These are phyloP conservation scores for Penicillium crystallinum DNA, from an alignment of 495 filamentous ascomycete species.

Conservation along the genomic window DNA sequence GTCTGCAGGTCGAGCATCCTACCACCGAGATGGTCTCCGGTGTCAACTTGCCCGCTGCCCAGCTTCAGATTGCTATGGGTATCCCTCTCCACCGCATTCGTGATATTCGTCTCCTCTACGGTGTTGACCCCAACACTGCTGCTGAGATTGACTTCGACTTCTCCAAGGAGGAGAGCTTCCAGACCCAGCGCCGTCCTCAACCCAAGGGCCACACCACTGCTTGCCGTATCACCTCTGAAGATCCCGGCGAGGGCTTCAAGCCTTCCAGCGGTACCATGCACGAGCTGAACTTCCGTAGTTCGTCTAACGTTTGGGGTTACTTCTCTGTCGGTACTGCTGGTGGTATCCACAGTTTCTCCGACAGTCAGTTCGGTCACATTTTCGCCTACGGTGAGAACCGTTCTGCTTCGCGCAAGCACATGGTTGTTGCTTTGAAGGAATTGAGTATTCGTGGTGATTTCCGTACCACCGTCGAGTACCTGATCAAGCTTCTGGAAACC, in stretches of 20 bases:
- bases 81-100: conserved; percentile 90
- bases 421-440: conserved; percentile 98
- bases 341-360: conserved; percentile 98
- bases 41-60: conserved; percentile 93
- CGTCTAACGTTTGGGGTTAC: conserved; percentile 99
- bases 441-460: conserved; percentile 99
- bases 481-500: conserved; percentile 98
- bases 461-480: conserved; percentile 95
- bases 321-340: conserved; percentile 96
- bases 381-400: conserved; percentile 98
- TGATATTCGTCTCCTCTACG: conserved; percentile 94
- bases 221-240: conserved; percentile 98
- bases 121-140: conserved; percentile 82
- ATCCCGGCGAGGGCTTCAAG: conserved; percentile 99
- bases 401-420: conserved; percentile 94
- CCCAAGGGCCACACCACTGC: conserved; percentile 97
- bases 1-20: conserved; percentile 98
- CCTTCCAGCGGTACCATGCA: conserved; percentile 98
- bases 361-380: conserved; percentile 98
- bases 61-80: conserved; percentile 99
- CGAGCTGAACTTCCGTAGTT: conserved; percentile 97
- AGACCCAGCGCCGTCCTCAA: conserved; percentile 80
- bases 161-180: conserved; percentile 74
- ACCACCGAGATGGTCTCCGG: conserved; percentile 99
- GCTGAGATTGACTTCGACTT: conserved; percentile 96